These are phyloP conservation scores for Colletotrichum tamarilloi DNA, from an alignment of 2,329 filamentous ascomycete genomes.

Conservation along the genomic window DNA sequence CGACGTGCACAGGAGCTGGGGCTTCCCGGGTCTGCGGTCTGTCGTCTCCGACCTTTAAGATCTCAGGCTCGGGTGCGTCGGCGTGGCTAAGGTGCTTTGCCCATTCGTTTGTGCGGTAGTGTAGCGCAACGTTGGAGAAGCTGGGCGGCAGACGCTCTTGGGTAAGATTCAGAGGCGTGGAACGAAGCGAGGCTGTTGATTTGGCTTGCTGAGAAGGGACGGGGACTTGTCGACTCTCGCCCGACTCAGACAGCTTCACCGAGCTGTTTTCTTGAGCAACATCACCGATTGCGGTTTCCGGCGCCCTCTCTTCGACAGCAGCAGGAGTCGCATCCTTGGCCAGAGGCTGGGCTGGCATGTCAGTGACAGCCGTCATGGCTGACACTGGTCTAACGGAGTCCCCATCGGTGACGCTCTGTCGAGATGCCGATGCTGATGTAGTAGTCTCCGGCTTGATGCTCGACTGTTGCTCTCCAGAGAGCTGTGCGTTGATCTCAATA, in stretches of 20 bases:
- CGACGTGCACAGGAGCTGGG: conserved; percentile 71
- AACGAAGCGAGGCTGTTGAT: conserved; percentile 54
- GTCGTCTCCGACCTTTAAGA: conserved; percentile 61
- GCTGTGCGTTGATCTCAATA: conserved; percentile 54
- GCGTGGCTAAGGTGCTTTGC: conserved; percentile 87
- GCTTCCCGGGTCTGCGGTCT: conserved; percentile 57
- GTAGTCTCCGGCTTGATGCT: not conserved
- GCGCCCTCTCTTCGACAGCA: conserved; percentile 35
- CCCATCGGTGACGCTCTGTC: not conserved
- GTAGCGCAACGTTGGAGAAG: conserved; percentile 80
- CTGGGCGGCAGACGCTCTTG: conserved; percentile 74
- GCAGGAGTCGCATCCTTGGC: conserved; percentile 34
- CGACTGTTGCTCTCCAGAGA: conserved; percentile 41
- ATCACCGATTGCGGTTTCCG: conserved; percentile 37
- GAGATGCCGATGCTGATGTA: not conserved
- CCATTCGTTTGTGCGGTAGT: conserved; percentile 95
- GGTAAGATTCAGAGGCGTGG: conserved; percentile 61
- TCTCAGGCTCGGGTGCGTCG: conserved; percentile 76
- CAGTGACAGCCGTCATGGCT: conserved; percentile 43
- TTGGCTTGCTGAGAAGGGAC: conserved; percentile 48
- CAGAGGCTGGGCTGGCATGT: conserved; percentile 14
- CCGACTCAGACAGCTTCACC: conserved; percentile 27
- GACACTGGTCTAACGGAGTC: not conserved
- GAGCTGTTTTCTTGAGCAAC: conserved; percentile 23
- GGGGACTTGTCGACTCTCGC: conserved; percentile 20